Evolutionary conservation across 305 asterid species (phyloP), one percentile per base, ranked within the genome.

Genomic region (Ruellia speciosa): DNA sequence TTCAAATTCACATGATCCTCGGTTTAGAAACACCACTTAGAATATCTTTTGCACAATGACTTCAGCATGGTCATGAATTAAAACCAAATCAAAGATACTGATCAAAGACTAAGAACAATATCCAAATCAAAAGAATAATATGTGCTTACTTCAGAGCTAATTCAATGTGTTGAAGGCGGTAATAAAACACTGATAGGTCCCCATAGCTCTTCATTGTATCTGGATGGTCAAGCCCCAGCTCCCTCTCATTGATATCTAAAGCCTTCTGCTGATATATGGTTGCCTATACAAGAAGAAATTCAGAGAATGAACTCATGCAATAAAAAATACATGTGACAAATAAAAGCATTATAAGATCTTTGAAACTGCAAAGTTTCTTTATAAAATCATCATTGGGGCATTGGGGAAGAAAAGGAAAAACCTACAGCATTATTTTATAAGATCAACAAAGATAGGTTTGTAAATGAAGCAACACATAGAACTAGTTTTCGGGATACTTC

Each of bases 151-250:
- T 93, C 59, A 93, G 89, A 59, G 99, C 94, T 75, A 93, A 79
- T 66, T 93, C 95, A 70, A 93, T 93, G 76, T 93, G 96, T 69
- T 93, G 99, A 75, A 93, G 99, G 67, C 97, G 99, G 61, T 93
- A 93, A 75, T 88, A 93, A 60, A 93, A 93, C 72, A 93, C 99
- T 6, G 99, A 93, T 52, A 93, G 87, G 83, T 93, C 99, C 68
- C 97, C 99, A 54, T 93, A 93, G 76, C 99, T 89, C 84, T 93
- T 93, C 99, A 89, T 93, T 14, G 99, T 93, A 70, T 93, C 99
- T 18, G 99, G 99, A 79, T 93, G 99, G 75, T 93, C 99, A 69
- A 93, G 99, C 65, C 99, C 99, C 60, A 93, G 84, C 79, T 88
- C 99, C 77, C 97, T 83, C 81, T 93, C 99, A 63, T 89, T 93